A percentile compares a stretch with the other conserved stretches of the same genome.
Evolutionary conservation across 1,284 basidiomycete species (phyloP).

Genomic region (Lentinus polychrous): DNA sequence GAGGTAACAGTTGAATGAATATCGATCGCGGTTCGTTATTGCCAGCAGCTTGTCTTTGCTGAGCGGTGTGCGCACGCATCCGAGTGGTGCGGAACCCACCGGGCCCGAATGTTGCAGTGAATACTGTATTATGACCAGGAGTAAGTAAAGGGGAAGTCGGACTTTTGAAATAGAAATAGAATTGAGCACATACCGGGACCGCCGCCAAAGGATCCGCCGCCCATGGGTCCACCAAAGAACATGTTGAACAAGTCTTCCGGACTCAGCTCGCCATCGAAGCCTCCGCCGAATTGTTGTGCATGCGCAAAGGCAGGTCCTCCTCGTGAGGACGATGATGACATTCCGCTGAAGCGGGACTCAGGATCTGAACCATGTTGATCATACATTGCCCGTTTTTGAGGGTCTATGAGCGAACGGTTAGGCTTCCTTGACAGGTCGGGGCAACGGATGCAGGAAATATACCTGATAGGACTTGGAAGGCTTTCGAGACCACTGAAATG

Average conservation of each 20-base stretch:
- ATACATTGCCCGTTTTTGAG: slow-evolving; percentile 86
- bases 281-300: slow-evolving; percentile 42
- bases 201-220: slow-evolving; percentile 42
- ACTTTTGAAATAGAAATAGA: too few relatives aligned
- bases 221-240: slow-evolving; percentile 78
- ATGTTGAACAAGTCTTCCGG: slow-evolving; percentile 98
- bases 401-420: slow-evolving; percentile 43
- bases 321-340: slow-evolving; percentile 40
- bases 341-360: slow-evolving; percentile 70
- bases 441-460: slow-evolving; percentile 7
- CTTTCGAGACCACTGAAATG: slow-evolving; percentile 88
- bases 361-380: slow-evolving; percentile 86
- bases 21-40: slow-evolving; percentile 56
- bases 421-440: neutral
- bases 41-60: slow-evolving; percentile 27
- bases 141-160: neutral
- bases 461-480: slow-evolving; percentile 91
- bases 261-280: slow-evolving; percentile 81
- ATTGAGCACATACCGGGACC: slow-evolving; percentile 39
- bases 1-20: slow-evolving; percentile 80
- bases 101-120: slow-evolving; percentile 69
- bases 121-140: slow-evolving; percentile 36
- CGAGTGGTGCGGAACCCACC: slow-evolving; percentile 70
- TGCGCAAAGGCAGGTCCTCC: slow-evolving; percentile 44
- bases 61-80: slow-evolving; percentile 30